Conservation (phyloP, 495 filamentous ascomycete genomes). For the Penicillium parvum region DNA sequence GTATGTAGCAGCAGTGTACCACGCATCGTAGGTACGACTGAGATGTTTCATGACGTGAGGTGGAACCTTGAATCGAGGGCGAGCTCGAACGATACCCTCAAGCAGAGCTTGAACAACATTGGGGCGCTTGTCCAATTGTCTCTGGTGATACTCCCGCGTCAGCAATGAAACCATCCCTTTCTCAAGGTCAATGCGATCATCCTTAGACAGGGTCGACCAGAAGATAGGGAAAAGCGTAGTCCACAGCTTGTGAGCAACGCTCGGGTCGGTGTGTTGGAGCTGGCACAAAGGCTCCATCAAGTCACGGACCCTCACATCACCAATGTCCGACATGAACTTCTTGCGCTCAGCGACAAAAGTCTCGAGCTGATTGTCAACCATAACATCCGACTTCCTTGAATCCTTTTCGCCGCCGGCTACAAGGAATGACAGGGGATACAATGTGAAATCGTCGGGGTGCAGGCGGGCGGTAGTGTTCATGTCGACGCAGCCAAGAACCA, state of each 20-base stretch:
- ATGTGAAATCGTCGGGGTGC: conserved; percentile 76
- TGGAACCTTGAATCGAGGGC: conserved; percentile 83
- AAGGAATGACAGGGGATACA: conserved; percentile 63
- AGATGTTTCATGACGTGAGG: conserved; percentile 94
- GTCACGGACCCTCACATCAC: conserved; percentile 79
- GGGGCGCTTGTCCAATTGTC: conserved; percentile 88
- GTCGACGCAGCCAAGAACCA: conserved; percentile 85
- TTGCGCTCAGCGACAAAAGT: conserved; percentile 70
- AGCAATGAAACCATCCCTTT: conserved; percentile 80
- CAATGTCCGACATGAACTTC: conserved; percentile 76
- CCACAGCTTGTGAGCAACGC: conserved; percentile 83
- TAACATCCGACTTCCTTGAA: conserved; percentile 61
- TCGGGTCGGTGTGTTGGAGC: conserved; percentile 82
- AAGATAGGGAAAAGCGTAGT: conserved; percentile 84
- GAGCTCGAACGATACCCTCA: conserved; percentile 74
- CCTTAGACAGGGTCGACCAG: conserved; percentile 82
- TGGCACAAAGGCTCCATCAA: conserved; percentile 89
- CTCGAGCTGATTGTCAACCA: conserved; percentile 78
- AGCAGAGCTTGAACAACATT: conserved; percentile 91
- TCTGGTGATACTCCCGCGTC: conserved; percentile 90
- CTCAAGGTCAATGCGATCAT: conserved; percentile 87
- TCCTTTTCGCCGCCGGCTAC: conserved; percentile 65
- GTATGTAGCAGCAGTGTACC: conserved; percentile 84
- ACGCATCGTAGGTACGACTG: conserved; percentile 85
- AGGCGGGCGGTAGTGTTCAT: conserved; percentile 72